Percentiles rank a stretch among this genome's conserved stretches.
These are phyloP conservation scores for Dryas alaskensis DNA, from an alignment of 306 rosid species.

Conservation along the genomic window DNA sequence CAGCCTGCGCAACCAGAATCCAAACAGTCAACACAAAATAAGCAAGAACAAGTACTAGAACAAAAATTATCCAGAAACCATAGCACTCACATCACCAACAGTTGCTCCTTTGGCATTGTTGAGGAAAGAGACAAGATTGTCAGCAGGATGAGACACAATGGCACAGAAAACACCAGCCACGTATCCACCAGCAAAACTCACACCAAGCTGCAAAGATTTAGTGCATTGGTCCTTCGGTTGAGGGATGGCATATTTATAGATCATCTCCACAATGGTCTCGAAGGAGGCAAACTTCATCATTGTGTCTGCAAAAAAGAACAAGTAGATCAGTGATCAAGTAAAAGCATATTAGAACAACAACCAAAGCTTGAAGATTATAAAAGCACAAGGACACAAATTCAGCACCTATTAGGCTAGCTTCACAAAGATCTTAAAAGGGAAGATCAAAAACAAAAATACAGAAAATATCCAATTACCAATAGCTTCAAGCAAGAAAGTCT, in stretches of 20 bases:
- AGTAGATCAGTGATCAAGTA: neutral
- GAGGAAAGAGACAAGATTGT: slow-evolving; percentile 92
- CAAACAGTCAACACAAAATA: slow-evolving; percentile 14
- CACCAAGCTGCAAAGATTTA: slow-evolving; percentile 80
- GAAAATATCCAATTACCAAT: neutral
- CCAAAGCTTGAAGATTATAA: neutral
- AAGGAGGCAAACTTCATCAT: slow-evolving; percentile 98
- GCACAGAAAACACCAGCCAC: slow-evolving; percentile 96
- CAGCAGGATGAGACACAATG: slow-evolving; percentile 95
- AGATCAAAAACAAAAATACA: neutral
- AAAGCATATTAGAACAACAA: neutral
- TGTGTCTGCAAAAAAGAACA: slow-evolving; percentile 58
- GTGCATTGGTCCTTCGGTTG: slow-evolving; percentile 80
- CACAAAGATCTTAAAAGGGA: neutral
- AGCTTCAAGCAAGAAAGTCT: neutral
- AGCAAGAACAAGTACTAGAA: neutral
- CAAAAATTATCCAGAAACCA: neutral
- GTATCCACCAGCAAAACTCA: slow-evolving; percentile 94
- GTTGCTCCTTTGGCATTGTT: slow-evolving; percentile 97
- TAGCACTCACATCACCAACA: slow-evolving; percentile 83
- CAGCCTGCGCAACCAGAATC: slow-evolving; percentile 55
- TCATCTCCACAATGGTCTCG: slow-evolving; percentile 77
- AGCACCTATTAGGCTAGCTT: neutral
- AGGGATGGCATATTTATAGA: slow-evolving; percentile 77
- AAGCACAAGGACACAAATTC: neutral